phyloP scores from a whole-genome alignment of 225 moss, liverwort and hornwort genomes.

The Antitrichia curtipendula region DNA sequence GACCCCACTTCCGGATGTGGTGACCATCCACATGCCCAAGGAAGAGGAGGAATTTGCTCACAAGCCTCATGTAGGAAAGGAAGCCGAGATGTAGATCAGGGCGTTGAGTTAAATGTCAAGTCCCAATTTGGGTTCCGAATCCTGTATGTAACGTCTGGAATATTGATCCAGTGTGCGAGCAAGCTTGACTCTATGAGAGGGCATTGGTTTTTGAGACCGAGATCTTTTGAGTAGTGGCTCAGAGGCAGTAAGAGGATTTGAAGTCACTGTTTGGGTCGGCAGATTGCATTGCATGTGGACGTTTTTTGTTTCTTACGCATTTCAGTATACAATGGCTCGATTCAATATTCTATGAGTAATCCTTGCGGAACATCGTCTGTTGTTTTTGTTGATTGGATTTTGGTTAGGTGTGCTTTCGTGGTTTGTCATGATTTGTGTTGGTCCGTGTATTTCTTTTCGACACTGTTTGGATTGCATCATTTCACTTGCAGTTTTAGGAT shows the following conservation, averaged over 20 bases:
- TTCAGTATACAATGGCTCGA: background rate
- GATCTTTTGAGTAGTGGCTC: background rate
- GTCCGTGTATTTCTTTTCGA: too few relatives aligned
- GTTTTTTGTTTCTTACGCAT: background rate
- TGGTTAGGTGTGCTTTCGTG: too few relatives aligned
- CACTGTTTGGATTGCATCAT: background rate
- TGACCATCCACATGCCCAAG: constrained; percentile 81
- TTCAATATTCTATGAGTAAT: background rate
- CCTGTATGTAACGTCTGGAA: background rate
- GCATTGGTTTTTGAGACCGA: background rate
- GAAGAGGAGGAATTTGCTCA: constrained; percentile 71
- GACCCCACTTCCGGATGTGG: constrained; percentile 90
- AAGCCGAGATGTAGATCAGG: background rate
- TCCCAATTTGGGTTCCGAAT: background rate
- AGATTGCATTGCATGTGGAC: background rate
- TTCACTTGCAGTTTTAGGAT: rapidly evolving
- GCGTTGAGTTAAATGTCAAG: background rate
- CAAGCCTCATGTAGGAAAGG: constrained; percentile 39
- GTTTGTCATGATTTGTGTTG: background rate
- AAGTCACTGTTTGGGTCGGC: background rate
- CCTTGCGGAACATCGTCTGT: rapidly evolving
- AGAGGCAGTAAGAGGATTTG: background rate
- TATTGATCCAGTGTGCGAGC: background rate
- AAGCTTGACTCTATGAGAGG: background rate
- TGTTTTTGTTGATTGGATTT: too few relatives aligned